Evolutionary conservation across 2,329 filamentous ascomycete genomes (phyloP).

Genomic region (Fulvia fulva): DNA sequence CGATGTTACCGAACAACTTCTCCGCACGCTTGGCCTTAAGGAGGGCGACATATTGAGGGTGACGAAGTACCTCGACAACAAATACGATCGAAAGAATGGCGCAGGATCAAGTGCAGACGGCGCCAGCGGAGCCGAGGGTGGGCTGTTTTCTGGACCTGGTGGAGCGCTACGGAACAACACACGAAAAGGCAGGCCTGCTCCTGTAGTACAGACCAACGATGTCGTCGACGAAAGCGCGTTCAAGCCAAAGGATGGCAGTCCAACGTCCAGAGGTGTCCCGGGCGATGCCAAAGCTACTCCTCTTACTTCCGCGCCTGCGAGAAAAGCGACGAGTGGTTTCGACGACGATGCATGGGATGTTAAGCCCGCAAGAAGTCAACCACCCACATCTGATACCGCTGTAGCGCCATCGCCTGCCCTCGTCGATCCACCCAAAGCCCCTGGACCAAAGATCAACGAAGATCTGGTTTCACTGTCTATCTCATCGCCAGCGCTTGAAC

Average conservation of each 20-base stretch:
- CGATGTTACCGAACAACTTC: conserved; percentile 76
- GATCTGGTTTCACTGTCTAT: conserved; percentile 67
- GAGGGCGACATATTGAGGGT: conserved; percentile 96
- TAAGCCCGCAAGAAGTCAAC: conserved; percentile 67
- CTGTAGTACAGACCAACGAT: conserved; percentile 80
- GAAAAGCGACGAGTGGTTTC: conserved; percentile 60
- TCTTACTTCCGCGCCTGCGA: conserved; percentile 44
- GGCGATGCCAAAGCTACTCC: conserved; percentile 49
- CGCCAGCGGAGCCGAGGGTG: conserved; percentile 57
- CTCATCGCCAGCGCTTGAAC: conserved; percentile 57
- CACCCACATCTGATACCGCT: conserved; percentile 36
- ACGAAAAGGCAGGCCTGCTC: conserved; percentile 81
- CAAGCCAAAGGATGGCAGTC: conserved; percentile 53
- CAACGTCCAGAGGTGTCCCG: conserved; percentile 39
- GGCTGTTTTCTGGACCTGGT: conserved; percentile 90
- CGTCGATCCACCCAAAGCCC: conserved; percentile 35
- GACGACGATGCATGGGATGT: conserved; percentile 98
- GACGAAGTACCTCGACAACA: conserved; percentile 81
- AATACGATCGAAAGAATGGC: conserved; percentile 60
- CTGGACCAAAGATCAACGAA: conserved; percentile 58
- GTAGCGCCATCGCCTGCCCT: conserved; percentile 39
- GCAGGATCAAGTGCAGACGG: conserved; percentile 51
- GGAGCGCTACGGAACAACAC: conserved; percentile 91
- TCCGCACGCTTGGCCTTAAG: conserved; percentile 86
- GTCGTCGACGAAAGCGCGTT: conserved; percentile 85